Evolutionary conservation across 2,329 filamentous ascomycete genomes (phyloP).

Genomic region (Colletotrichum endophyticum): DNA sequence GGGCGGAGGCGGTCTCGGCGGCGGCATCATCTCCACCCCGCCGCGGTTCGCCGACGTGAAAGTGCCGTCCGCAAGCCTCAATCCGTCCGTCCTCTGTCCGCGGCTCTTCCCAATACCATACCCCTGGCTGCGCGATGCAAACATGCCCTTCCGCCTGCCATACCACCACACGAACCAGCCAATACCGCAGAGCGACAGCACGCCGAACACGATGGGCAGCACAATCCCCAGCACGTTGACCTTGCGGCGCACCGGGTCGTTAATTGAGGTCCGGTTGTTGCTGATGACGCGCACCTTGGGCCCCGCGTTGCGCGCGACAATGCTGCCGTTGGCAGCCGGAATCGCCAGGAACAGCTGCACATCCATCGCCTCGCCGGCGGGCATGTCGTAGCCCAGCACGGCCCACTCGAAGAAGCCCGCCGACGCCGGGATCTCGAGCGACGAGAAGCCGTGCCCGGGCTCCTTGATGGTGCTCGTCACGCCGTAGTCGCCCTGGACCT

Average conservation of each 20-base stretch:
- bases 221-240: conserved; percentile 13
- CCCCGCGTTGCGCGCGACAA: conserved; percentile 1
- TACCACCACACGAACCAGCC: conserved; percentile 19
- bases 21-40: conserved; percentile 19
- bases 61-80: conserved; percentile 1
- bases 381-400: neutral
- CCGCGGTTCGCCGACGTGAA: conserved; percentile 14
- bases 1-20: neutral
- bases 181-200: conserved; percentile 4
- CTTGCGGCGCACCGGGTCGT: neutral
- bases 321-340: neutral
- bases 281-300: conserved; percentile 17
- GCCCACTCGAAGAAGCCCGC: conserved; percentile 21
- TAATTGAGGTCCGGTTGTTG: neutral
- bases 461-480: neutral
- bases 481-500: conserved; percentile 19
- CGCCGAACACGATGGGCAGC: conserved; percentile 15
- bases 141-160: conserved; percentile 7
- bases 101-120: conserved; percentile 21
- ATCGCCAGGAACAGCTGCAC: conserved; percentile 20
- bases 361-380: neutral
- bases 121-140: conserved; percentile 10
- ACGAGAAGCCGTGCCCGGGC: conserved; percentile 18
- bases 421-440: conserved; percentile 1
- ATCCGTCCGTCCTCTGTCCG: neutral